Conservation (phyloP, 2,329 filamentous ascomycete species). For the Pseudocercospora ulei region DNA sequence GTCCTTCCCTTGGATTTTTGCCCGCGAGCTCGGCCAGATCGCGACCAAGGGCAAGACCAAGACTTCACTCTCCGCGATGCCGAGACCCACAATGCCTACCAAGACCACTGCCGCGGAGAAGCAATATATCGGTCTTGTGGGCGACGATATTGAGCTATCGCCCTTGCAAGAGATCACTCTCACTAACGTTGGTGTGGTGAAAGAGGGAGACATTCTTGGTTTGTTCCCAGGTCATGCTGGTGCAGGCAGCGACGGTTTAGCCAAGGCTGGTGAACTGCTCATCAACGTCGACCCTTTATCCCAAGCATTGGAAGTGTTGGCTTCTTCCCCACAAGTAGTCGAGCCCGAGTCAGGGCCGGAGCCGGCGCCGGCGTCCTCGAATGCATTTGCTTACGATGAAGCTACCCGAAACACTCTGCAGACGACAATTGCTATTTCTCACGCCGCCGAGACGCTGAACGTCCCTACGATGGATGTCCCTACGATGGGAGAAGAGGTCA, state of each 20-base stretch:
- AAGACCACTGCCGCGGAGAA: constrained; percentile 13
- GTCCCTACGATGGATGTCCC: too few relatives aligned
- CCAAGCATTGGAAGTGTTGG: too few relatives aligned
- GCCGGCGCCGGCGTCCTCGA: too few relatives aligned
- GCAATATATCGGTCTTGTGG: constrained; percentile 12
- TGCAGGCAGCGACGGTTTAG: background rate
- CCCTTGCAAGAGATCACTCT: constrained; percentile 17
- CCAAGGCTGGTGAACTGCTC: background rate
- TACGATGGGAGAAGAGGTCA: too few relatives aligned
- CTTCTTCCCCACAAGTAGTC: too few relatives aligned
- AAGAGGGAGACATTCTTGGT: constrained; percentile 21
- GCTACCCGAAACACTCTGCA: too few relatives aligned
- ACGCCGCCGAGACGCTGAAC: too few relatives aligned
- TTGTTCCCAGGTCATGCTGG: background rate
- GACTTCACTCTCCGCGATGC: constrained; percentile 7
- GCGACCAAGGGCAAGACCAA: constrained; percentile 39
- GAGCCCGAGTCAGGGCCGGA: too few relatives aligned
- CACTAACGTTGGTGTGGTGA: constrained; percentile 13
- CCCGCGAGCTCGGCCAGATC: constrained; percentile 59
- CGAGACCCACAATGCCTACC: constrained; percentile 14
- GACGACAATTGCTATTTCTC: too few relatives aligned
- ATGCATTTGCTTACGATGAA: too few relatives aligned
- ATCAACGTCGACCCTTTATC: background rate
- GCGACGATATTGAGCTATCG: constrained; percentile 14
- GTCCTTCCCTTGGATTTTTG: constrained; percentile 89